A percentile compares a stretch with the other conserved stretches of the same genome.
phyloP scores from a whole-genome alignment of 352 stramenopile species.

The Poterioochromonas sp. region DNA sequence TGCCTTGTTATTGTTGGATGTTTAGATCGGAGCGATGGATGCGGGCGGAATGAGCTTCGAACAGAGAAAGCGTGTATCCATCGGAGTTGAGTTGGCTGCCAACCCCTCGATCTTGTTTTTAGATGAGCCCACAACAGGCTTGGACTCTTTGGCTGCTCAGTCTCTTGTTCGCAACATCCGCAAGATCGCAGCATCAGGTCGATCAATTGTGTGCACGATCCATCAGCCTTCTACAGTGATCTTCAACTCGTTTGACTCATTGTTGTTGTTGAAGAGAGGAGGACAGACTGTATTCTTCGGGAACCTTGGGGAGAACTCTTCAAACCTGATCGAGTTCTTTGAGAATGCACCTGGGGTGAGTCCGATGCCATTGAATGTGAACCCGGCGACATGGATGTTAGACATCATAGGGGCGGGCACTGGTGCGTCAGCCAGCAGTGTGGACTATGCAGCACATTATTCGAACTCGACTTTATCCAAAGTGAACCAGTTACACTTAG shows the following conservation, averaged over 20 bases:
- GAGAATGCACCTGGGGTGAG: constrained; percentile 59
- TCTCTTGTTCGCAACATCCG: constrained; percentile 72
- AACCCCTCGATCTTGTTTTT: constrained; percentile 87
- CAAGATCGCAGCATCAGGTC: constrained; percentile 68
- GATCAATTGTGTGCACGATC: constrained; percentile 73
- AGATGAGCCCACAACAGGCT: constrained; percentile 73
- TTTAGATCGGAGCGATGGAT: constrained; percentile 50
- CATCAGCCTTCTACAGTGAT: constrained; percentile 60
- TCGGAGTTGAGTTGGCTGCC: constrained; percentile 74
- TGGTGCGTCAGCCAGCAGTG: background rate
- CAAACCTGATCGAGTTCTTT: constrained; percentile 75
- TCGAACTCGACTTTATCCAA: background rate
- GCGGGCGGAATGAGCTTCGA: constrained; percentile 67
- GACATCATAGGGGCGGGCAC: constrained; percentile 47
- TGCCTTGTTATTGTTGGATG: background rate
- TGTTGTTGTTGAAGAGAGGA: constrained; percentile 67
- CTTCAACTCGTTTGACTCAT: constrained; percentile 77
- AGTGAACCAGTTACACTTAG: background rate
- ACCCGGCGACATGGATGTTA: constrained; percentile 54
- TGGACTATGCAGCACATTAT: constrained; percentile 32
- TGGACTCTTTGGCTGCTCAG: constrained; percentile 61
- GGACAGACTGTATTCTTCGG: constrained; percentile 78
- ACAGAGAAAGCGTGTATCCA: constrained; percentile 80
- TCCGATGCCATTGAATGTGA: constrained; percentile 62
- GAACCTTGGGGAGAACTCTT: constrained; percentile 62